A percentile compares a stretch with the other conserved stretches of the same genome.
Conservation (phyloP, 2,329 filamentous ascomycete genomes). For the Emmonsiellopsis sp. region DNA sequence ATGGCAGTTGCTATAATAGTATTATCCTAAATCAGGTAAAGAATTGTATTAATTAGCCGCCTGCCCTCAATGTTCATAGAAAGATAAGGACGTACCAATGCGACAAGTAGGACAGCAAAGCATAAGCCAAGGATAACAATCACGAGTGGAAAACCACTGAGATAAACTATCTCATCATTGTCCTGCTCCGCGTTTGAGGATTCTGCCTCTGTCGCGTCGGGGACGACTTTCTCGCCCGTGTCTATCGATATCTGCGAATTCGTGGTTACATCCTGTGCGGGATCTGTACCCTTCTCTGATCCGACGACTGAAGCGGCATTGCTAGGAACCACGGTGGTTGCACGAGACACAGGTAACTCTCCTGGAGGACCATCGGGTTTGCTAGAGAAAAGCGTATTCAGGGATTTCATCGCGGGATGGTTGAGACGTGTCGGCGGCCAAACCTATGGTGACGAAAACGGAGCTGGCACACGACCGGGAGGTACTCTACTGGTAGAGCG, state of each 20-base stretch:
- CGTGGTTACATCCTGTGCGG: background rate
- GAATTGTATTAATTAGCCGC: background rate
- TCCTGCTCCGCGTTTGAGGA: background rate
- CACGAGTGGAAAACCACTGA: conserved; percentile 7
- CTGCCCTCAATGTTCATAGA: too few species aligned
- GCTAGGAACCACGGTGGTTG: background rate
- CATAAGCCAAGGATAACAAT: conserved; percentile 10
- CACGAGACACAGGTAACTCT: background rate
- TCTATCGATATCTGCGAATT: background rate
- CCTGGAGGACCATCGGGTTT: background rate
- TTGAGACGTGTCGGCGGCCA: too few species aligned
- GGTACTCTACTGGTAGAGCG: too few species aligned
- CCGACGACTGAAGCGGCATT: background rate
- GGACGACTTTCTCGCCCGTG: background rate
- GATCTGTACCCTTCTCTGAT: background rate
- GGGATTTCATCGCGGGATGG: background rate
- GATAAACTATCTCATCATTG: conserved; percentile 4
- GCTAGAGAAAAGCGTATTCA: background rate
- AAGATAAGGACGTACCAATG: conserved; percentile 6
- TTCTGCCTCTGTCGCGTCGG: background rate
- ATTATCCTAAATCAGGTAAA: conserved; percentile 21
- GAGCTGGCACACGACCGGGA: too few species aligned
- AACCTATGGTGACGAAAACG: too few species aligned
- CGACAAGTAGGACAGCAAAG: conserved; percentile 11
- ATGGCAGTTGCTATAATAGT: conserved; percentile 40